Base-by-base conservation (phyloP, 768 basidiomycete genomes). In the Hysterangium stoloniferum region DNA sequence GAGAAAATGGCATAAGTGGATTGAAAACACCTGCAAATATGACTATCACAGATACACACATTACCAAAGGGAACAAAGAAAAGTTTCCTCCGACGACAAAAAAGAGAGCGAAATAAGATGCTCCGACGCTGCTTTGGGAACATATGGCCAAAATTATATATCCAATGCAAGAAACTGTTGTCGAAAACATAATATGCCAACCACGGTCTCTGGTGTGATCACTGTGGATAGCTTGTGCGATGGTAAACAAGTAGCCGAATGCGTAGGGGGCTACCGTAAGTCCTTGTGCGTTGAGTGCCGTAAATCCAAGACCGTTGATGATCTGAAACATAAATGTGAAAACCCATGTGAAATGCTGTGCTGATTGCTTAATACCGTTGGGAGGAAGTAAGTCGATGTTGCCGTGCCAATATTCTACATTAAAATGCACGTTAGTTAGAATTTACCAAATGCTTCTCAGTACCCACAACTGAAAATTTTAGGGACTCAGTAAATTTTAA, bases 181-280 rank as follows among this genome's bases (percentile, higher is more conserved):
- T 68, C 6, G 74, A 75, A 1, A 63, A 61, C 73, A 80, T 78
- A 56, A 79, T 68, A 55, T 79, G 78, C 60, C 67, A 78, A 29
- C 78, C 77, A 56, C 78, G 64, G 58, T 79, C 77, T 54, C 66
- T 58, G 1, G 76, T 77, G 46, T 66, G 67, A 56, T 80, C 78
- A 57, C 73, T 75, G 60, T 80, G 74, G 69, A 69, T 74, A 8
- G 77, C 71, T 54, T 77, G 76, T 59, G 74, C 62, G 54, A 79
- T 55, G 28, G 78, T 75, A 67, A 76, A 68, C 57, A 77, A 71
- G 73, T 76, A 79, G 24, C 76, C 78, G 24, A 74, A 70, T 17
- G 69, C 65, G 51, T 80, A 80, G 6, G 78, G 78, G 3, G 77
- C 77, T 6, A 77, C 76, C 2, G 77, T 78, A 38, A 81, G 59